A percentile compares a stretch with the other conserved stretches of the same genome.
These are phyloP conservation scores for Coemansia sp. DNA, from an alignment of 192 early-diverging fungal genomes.

Conservation along the genomic window DNA sequence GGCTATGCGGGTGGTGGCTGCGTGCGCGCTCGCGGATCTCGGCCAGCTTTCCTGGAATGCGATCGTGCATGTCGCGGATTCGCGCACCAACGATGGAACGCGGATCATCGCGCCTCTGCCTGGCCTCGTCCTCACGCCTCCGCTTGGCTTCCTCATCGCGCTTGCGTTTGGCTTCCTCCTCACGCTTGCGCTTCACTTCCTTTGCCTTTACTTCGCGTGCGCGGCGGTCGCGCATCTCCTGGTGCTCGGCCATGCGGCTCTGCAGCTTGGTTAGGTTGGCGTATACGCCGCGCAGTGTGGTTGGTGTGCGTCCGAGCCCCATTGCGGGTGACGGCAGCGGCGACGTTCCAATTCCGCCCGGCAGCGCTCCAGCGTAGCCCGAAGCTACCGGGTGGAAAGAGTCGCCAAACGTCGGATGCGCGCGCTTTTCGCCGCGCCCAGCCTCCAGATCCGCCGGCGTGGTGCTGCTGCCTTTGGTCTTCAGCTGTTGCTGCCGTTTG, in stretches of 20 bases:
- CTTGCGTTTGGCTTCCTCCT: conserved; percentile 11
- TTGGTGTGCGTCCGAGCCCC: conserved; percentile 23
- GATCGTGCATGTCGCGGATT: conserved; percentile 31
- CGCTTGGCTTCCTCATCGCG: conserved; percentile 5
- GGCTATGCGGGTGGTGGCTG: conserved; percentile 3
- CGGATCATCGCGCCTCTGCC: conserved; percentile 18
- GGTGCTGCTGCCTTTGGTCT: not conserved
- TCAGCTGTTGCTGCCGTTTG: not conserved
- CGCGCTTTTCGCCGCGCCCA: conserved; percentile 7
- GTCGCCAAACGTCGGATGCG: not conserved
- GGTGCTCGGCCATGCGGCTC: conserved; percentile 51
- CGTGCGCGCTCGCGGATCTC: conserved; percentile 7
- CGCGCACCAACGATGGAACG: conserved; percentile 20
- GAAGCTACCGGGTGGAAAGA: not conserved
- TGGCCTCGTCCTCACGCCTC: conserved; percentile 20
- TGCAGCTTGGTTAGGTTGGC: conserved; percentile 50
- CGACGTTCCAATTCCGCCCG: not conserved
- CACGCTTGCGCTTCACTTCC: conserved; percentile 21
- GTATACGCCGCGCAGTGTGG: conserved; percentile 47
- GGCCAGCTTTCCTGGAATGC: conserved; percentile 16
- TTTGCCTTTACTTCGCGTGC: conserved; percentile 25
- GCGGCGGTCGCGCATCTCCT: conserved; percentile 42
- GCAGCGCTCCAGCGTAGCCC: not conserved
- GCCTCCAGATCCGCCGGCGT: conserved; percentile 46
- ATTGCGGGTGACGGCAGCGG: not conserved